phyloP scores from a whole-genome alignment of 805 yeast species.

The Komagataella ulmi region DNA sequence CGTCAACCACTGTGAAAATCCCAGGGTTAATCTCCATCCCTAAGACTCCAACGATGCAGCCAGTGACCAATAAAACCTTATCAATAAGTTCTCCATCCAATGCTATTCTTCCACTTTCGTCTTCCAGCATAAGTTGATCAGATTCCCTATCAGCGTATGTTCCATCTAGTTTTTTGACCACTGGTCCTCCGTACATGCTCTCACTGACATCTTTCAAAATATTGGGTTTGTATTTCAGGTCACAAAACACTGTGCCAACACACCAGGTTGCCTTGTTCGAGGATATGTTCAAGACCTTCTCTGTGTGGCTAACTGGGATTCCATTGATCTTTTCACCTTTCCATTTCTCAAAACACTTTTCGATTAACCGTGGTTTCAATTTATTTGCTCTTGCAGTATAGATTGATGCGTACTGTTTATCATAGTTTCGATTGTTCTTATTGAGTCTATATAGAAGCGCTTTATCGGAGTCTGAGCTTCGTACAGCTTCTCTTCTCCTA shows the following conservation, averaged over 20 bases:
- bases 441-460: constrained; percentile 1
- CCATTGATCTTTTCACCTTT: constrained; percentile 25
- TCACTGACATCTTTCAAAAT: constrained; percentile 69
- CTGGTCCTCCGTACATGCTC: constrained; percentile 36
- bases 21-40: constrained; percentile 85
- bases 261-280: constrained; percentile 63
- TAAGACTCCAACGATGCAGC: constrained; percentile 72
- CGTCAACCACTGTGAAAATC: constrained; percentile 69
- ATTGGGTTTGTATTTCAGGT: constrained; percentile 75
- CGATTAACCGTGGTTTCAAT: constrained; percentile 31
- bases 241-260: constrained; percentile 76
- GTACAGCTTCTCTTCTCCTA: background rate
- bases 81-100: constrained; percentile 53
- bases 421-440: constrained; percentile 23
- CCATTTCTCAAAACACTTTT: constrained; percentile 28
- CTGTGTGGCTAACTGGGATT: constrained; percentile 15
- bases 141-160: constrained; percentile 39
- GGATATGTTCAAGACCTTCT: constrained; percentile 48
- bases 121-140: constrained; percentile 69
- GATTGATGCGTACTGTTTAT: constrained; percentile 42
- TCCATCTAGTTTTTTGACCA: constrained; percentile 19
- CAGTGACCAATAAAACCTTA: constrained; percentile 63
- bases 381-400: constrained; percentile 38
- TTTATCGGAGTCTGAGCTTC: background rate
- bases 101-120: constrained; percentile 80